Evolutionary conservation across 257 asterid species (phyloP).

Genomic region (Rubia yunnanensis): DNA sequence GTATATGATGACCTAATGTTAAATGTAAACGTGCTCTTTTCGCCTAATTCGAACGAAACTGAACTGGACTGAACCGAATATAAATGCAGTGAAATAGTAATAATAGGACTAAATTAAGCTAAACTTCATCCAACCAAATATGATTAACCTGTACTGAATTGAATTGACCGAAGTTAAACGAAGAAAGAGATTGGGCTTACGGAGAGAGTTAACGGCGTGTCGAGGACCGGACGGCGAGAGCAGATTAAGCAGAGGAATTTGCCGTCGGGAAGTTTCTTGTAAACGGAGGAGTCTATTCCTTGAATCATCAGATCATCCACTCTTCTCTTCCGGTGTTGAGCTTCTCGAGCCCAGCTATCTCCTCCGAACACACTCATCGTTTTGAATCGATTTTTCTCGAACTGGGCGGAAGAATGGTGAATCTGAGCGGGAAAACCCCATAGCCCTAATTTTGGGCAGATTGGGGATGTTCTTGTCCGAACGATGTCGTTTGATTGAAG

Average conservation of each 20-base stretch:
- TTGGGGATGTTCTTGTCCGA: not conserved
- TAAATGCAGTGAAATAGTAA: no score
- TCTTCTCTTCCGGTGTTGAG: constrained; percentile 55
- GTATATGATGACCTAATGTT: no score
- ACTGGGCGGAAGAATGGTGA: not conserved
- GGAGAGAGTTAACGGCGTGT: constrained; percentile 44
- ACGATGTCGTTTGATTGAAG: not conserved
- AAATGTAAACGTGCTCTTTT: no score
- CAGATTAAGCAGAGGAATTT: constrained; percentile 60
- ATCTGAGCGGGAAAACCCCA: not conserved
- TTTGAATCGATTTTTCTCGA: not conserved
- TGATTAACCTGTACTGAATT: no score
- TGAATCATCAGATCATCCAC: constrained; percentile 53
- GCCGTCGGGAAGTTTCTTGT: constrained; percentile 53
- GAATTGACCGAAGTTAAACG: no score
- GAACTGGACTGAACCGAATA: no score
- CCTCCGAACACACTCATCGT: constrained; percentile 76
- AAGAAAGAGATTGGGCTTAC: constrained; percentile 35
- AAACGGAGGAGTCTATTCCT: constrained; percentile 37
- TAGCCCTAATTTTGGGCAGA: not conserved
- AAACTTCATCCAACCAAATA: no score
- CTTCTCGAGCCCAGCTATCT: constrained; percentile 71
- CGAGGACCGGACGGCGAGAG: constrained; percentile 55
- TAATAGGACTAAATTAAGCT: no score
- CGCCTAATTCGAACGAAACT: no score